Base-by-base conservation (phyloP, 805 yeast species). In the Komagataella phaffii region DNA sequence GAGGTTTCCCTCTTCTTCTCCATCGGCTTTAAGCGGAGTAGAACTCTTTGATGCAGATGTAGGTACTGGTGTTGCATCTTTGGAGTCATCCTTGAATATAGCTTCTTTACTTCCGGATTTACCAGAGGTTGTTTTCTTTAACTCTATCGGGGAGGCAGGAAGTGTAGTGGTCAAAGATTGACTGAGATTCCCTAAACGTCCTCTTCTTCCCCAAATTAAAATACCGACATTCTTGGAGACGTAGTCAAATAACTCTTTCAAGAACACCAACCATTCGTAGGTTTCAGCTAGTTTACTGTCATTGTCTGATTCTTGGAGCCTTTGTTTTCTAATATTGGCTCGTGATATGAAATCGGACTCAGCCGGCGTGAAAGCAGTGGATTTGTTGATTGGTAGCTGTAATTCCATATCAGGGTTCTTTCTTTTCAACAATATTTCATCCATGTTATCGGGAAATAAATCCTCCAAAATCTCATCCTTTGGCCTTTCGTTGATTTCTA, bases 221-320 rank as follows among this genome's bases (percentile, higher is more conserved):
- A 80, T 73, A 3, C 87, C 85, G 69, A 84, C 77, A 62, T 84
- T 85, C 59, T 83, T 85, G 50, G 83, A 74, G 19, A 86, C 83
- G 60, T 86, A 90, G 47, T 85, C 93, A 53, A 85, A 75, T 49
- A 93, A 63, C 55, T 86, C 93, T 58, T 81, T 83, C 56, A 91
- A 72, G 61, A 90, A 91, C 53, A 80, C 77, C 54, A 85, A 75
- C 96, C 97, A 91, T 57, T 83, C 90, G 65, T 88, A 91, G 55
- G 79, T 83, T 56, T 80, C 83, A 57, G 81, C 71, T 48, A 91
- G 70, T 18, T 72, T 75, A 23, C 75, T 74, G 43, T 75, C 77
- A 36, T 73, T 68, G 3, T 70, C 63, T 53, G 70, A 71, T 45
- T 69, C 72, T 55, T 75, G 59, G 44, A 91, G 68, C 46, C 76